phyloP scores from a whole-genome alignment of 2,329 filamentous ascomycete genomes.

The Nemania abortiva region DNA sequence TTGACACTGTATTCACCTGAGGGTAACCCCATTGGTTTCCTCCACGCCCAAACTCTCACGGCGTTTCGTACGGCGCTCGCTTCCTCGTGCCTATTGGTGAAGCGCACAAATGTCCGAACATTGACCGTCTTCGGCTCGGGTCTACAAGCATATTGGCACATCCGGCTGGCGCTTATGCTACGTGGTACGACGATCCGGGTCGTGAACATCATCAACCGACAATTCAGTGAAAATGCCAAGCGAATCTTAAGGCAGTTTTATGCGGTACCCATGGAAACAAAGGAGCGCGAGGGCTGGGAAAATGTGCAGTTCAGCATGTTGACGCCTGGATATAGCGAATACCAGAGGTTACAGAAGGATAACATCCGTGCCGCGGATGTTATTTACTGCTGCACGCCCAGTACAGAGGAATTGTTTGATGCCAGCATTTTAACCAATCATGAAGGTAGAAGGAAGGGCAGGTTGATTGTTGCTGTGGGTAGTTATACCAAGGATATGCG shows the following conservation, averaged over 20 bases:
- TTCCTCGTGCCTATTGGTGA: slow-evolving; percentile 73
- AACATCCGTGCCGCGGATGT: slow-evolving; percentile 76
- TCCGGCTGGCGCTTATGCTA: slow-evolving; percentile 83
- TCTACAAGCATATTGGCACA: slow-evolving; percentile 94
- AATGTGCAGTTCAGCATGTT: slow-evolving; percentile 75
- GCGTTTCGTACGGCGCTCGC: slow-evolving; percentile 84
- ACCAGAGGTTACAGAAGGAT: background rate
- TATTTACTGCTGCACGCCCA: slow-evolving; percentile 91
- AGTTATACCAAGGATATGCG: slow-evolving; percentile 79
- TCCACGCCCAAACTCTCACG: slow-evolving; percentile 80
- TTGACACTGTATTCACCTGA: slow-evolving; percentile 75
- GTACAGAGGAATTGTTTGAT: slow-evolving; percentile 80
- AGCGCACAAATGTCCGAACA: slow-evolving; percentile 77
- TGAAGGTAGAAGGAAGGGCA: slow-evolving; percentile 76
- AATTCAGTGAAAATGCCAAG: slow-evolving; percentile 70
- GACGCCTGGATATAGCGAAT: slow-evolving; percentile 79
- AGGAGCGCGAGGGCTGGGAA: slow-evolving; percentile 71
- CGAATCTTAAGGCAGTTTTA: slow-evolving; percentile 64
- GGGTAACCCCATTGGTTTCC: slow-evolving; percentile 73
- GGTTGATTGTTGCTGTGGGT: slow-evolving; percentile 79
- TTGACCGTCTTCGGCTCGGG: slow-evolving; percentile 89
- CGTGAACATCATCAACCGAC: slow-evolving; percentile 85
- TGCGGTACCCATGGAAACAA: slow-evolving; percentile 57
- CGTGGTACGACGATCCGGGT: slow-evolving; percentile 77
- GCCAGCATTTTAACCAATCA: slow-evolving; percentile 76